Evolutionary conservation across 306 rosid genomes (phyloP).

Genomic region (Echinosophora koreensis): DNA sequence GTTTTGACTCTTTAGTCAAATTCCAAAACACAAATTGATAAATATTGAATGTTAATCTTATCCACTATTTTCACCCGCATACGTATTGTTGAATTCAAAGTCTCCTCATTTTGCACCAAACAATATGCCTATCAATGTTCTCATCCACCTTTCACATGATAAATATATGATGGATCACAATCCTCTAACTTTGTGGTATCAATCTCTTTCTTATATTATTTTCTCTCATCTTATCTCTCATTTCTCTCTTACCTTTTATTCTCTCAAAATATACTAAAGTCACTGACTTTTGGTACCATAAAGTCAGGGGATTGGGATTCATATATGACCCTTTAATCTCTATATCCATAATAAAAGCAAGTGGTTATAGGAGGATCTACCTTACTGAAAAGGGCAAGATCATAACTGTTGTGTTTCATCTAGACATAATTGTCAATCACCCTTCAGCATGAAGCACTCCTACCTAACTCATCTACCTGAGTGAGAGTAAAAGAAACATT

Average conservation of each 20-base stretch:
- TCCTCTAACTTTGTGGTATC: no score
- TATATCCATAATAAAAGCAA: conserved; percentile 24
- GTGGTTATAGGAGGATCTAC: conserved; percentile 32
- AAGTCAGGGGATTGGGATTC: no score
- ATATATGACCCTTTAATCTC: conserved; percentile 12
- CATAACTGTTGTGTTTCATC: conserved; percentile 24
- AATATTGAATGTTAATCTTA: conserved; percentile 24
- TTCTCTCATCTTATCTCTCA: no score
- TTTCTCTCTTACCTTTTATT: no score
- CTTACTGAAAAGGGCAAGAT: conserved; percentile 6
- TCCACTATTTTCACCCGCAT: conserved; percentile 38
- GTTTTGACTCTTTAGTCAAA: conserved; percentile 39
- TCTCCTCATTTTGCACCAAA: conserved; percentile 30
- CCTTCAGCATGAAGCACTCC: conserved; percentile 23
- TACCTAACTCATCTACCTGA: conserved; percentile 45
- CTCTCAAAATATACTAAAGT: no score
- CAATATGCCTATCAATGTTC: conserved; percentile 29
- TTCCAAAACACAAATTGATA: not conserved
- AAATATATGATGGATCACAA: conserved; percentile 28
- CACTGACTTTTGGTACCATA: no score
- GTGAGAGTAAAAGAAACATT: conserved; percentile 42
- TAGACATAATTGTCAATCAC: conserved; percentile 25
- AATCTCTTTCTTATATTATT: no score
- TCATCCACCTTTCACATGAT: conserved; percentile 21
- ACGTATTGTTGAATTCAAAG: not conserved